These are phyloP conservation scores for Parietaria judaica DNA, from an alignment of 306 rosid species.

Conservation along the genomic window DNA sequence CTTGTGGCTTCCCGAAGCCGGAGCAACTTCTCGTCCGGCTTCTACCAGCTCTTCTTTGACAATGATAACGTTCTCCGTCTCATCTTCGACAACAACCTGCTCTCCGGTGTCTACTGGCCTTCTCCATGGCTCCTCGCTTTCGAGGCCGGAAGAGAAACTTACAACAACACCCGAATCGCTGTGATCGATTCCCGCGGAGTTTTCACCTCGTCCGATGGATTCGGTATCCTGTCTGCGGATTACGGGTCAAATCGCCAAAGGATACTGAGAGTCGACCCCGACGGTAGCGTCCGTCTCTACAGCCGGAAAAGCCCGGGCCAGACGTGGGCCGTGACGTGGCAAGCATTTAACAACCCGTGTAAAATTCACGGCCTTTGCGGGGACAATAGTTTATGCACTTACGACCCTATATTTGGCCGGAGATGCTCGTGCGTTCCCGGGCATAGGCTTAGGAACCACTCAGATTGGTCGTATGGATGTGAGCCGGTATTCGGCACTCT, in stretches of 20 bases:
- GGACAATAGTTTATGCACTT: slow-evolving; percentile 16
- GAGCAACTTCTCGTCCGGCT: slow-evolving; percentile 41
- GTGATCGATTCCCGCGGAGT: slow-evolving; percentile 31
- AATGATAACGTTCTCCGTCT: slow-evolving; percentile 39
- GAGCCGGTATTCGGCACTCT: slow-evolving; percentile 21
- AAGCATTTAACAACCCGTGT: slow-evolving; percentile 33
- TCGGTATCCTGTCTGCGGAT: slow-evolving; percentile 29
- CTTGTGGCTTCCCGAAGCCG: slow-evolving; percentile 41
- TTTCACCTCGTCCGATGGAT: slow-evolving; percentile 43
- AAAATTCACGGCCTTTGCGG: slow-evolving; percentile 40
- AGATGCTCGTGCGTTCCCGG: slow-evolving; percentile 24
- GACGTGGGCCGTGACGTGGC: slow-evolving; percentile 44
- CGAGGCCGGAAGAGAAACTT: slow-evolving; percentile 24
- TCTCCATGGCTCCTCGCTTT: slow-evolving; percentile 34
- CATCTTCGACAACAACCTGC: slow-evolving; percentile 29
- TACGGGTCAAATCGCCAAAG: slow-evolving; percentile 30
- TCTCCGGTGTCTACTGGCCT: slow-evolving; percentile 45
- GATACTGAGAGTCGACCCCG: slow-evolving; percentile 28
- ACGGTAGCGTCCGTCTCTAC: slow-evolving; percentile 42
- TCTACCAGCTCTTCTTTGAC: slow-evolving; percentile 36
- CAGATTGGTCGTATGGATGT: slow-evolving; percentile 33
- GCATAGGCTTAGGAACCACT: neutral
- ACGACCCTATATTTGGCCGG: slow-evolving; percentile 7
- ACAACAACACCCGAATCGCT: slow-evolving; percentile 39
- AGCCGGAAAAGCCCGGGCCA: slow-evolving; percentile 19